Conservation (phyloP, 176 grass and related monocot genomes). For the Cocos nucifera region DNA sequence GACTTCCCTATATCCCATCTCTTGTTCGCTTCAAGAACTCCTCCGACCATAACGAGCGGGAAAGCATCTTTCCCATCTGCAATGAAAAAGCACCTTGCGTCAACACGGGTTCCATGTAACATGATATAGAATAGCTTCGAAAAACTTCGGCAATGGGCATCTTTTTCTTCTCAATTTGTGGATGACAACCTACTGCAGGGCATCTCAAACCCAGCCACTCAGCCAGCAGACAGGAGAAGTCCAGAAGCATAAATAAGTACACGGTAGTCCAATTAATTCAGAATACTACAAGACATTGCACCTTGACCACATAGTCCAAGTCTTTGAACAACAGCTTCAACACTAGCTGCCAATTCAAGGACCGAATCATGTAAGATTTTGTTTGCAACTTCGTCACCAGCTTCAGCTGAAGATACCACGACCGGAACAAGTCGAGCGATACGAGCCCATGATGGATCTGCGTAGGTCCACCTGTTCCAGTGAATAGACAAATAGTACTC, state of each 20-base stretch:
- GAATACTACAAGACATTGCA: constrained; percentile 6
- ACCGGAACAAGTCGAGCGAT: constrained; percentile 91
- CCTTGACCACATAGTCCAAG: constrained; percentile 87
- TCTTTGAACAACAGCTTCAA: constrained; percentile 75
- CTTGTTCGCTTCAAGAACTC: constrained; percentile 87
- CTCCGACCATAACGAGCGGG: constrained; percentile 95
- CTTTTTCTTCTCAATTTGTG: no score
- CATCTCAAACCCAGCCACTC: no score
- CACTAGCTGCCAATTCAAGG: constrained; percentile 73
- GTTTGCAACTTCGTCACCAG: constrained; percentile 95
- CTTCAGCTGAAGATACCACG: constrained; percentile 86
- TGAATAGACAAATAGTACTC: background rate
- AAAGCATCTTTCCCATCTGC: constrained; percentile 79
- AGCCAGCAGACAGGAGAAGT: no score
- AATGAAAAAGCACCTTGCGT: constrained; percentile 1
- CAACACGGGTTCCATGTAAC: no score
- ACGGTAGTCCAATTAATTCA: no score
- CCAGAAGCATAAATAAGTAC: no score
- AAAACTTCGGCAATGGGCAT: no score
- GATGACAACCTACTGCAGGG: no score
- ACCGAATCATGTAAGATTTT: constrained; percentile 81
- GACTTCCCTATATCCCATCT: constrained; percentile 76
- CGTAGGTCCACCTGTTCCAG: constrained; percentile 80
- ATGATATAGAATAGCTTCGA: no score
- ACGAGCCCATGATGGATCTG: constrained; percentile 94